Evolutionary conservation across 225 moss, liverwort and hornwort species (phyloP).

Genomic region (Physcomitrium patens): DNA sequence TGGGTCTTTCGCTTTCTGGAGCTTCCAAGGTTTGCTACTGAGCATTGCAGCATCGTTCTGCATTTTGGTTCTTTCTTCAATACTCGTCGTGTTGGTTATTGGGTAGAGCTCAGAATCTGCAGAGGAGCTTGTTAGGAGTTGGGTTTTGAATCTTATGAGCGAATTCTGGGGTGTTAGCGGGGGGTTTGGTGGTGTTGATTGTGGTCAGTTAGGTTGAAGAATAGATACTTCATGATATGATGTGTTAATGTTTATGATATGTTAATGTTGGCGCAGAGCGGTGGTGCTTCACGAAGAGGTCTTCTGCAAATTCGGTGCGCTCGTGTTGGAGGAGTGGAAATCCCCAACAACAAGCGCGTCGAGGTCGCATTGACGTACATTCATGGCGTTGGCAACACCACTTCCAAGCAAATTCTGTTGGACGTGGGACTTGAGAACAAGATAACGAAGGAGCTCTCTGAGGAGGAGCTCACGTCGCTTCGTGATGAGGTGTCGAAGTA

Average conservation of each 20-base stretch:
- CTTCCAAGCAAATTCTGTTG: conserved; percentile 77
- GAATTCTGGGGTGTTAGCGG: no score
- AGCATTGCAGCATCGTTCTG: not conserved
- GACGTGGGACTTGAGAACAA: conserved; percentile 89
- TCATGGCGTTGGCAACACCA: conserved; percentile 80
- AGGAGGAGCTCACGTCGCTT: conserved; percentile 79
- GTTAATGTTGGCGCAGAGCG: conserved; percentile 14
- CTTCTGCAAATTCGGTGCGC: conserved; percentile 72
- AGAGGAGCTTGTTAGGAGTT: not conserved
- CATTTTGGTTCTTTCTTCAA: not conserved
- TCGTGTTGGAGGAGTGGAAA: conserved; percentile 92
- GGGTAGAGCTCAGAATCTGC: not conserved
- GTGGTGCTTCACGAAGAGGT: conserved; percentile 24
- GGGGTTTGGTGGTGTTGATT: not conserved
- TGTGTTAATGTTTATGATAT: not conserved
- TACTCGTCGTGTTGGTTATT: not conserved
- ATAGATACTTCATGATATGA: not conserved
- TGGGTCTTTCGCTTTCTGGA: conserved; percentile 17
- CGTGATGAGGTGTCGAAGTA: conserved; percentile 93
- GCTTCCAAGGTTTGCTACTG: conserved; percentile 20
- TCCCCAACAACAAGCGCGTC: conserved; percentile 81
- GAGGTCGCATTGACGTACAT: conserved; percentile 82
- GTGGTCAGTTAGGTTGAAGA: no score
- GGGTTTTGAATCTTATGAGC: not conserved
- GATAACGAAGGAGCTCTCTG: conserved; percentile 70